phyloP scores from a whole-genome alignment of 225 moss, liverwort and hornwort genomes.

The Rhytidiadelphus loreus region DNA sequence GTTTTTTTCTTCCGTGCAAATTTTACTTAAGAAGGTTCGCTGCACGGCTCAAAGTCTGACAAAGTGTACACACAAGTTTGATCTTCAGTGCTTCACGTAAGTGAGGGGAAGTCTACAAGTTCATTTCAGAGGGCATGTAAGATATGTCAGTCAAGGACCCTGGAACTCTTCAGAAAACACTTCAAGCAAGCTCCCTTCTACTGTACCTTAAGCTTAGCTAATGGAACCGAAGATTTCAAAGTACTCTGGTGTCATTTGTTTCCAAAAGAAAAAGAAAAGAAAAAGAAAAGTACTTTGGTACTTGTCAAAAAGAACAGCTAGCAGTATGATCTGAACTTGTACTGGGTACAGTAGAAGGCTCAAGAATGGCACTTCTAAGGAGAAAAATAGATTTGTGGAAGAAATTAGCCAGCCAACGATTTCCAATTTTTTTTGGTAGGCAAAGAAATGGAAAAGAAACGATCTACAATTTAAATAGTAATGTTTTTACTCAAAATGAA shows the following conservation, averaged over 20 bases:
- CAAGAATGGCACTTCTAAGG: no score
- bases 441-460: no score
- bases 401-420: no score
- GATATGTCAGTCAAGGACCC: background rate
- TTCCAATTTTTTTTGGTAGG: no score
- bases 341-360: no score
- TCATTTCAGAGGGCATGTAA: background rate
- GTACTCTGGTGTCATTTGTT: no score
- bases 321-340: background rate
- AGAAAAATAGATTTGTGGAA: no score
- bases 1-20: no score
- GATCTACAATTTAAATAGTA: no score
- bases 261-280: no score
- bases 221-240: background rate
- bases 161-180: background rate
- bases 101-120: background rate
- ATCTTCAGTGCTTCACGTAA: background rate
- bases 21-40: background rate
- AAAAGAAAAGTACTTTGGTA: no score
- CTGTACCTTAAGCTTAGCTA: background rate
- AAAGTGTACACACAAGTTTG: background rate
- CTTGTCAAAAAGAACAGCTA: background rate
- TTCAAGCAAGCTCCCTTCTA: background rate
- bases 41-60: background rate
- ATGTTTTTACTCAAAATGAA: no score